These are phyloP conservation scores for Plasmopara viticola DNA, from an alignment of 352 stramenopile genomes.

Conservation along the genomic window DNA sequence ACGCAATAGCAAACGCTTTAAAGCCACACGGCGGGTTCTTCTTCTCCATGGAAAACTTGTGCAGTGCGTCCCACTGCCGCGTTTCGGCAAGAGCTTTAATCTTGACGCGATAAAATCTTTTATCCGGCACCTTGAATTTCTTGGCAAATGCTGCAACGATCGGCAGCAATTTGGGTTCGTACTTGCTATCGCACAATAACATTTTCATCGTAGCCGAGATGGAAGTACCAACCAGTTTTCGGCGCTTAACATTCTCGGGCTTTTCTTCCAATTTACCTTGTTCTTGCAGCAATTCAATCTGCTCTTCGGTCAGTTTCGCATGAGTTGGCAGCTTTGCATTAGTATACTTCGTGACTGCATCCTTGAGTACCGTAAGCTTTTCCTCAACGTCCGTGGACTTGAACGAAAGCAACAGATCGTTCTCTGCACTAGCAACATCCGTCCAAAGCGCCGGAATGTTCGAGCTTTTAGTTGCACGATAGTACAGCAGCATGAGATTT, in stretches of 20 bases:
- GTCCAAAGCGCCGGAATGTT: conserved; percentile 50
- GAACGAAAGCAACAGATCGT: conserved; percentile 66
- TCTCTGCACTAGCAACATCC: conserved; percentile 60
- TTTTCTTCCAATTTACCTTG: conserved; percentile 82
- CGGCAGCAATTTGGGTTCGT: conserved; percentile 70
- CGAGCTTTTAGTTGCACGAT: conserved; percentile 67
- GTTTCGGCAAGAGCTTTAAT: conserved; percentile 83
- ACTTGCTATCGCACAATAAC: conserved; percentile 71
- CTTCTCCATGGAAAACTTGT: conserved; percentile 84
- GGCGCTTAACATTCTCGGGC: conserved; percentile 71
- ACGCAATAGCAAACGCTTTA: conserved; percentile 79
- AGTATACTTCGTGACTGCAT: conserved; percentile 58
- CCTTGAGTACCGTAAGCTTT: conserved; percentile 59
- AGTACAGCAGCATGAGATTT: conserved; percentile 73
- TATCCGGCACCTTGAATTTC: conserved; percentile 88
- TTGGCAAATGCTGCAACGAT: conserved; percentile 68
- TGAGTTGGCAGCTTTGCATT: conserved; percentile 53
- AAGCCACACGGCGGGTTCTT: conserved; percentile 81
- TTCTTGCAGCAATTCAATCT: conserved; percentile 82
- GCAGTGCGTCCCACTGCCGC: conserved; percentile 81
- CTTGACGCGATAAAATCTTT: conserved; percentile 88
- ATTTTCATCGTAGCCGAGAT: conserved; percentile 84
- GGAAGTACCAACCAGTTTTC: conserved; percentile 74
- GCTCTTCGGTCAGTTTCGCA: conserved; percentile 78
- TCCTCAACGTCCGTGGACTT: conserved; percentile 58